Conservation (phyloP, 2,329 filamentous ascomycete genomes). For the Blastomyces percursus region DNA sequence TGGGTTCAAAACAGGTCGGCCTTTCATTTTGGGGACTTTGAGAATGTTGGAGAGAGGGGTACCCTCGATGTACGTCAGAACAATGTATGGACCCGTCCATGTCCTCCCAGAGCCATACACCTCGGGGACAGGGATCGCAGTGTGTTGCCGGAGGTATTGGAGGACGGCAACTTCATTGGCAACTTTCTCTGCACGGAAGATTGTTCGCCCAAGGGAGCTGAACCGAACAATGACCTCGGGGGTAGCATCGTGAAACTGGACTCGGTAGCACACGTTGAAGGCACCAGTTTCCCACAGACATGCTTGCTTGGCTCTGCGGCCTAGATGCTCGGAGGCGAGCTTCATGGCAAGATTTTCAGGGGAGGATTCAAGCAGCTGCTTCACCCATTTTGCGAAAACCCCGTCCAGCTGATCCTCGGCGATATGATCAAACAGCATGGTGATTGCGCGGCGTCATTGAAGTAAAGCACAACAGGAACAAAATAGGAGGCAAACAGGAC, state of each 20-base stretch:
- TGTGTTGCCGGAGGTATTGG: too few species aligned
- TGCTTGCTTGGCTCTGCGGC: conserved; percentile 15
- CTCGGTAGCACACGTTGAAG: too few species aligned
- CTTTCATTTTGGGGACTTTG: conserved; percentile 13
- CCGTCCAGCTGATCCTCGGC: conserved; percentile 17
- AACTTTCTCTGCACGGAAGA: too few species aligned
- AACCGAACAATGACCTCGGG: too few species aligned
- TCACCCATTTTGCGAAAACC: conserved; percentile 19
- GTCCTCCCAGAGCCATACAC: too few species aligned
- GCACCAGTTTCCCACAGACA: conserved; percentile 19
- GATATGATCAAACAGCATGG: conserved; percentile 20
- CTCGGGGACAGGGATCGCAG: too few species aligned
- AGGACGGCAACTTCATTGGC: too few species aligned
- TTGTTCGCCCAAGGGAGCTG: too few species aligned
- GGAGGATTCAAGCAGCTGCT: conserved; percentile 16
- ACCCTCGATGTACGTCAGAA: conserved; percentile 20
- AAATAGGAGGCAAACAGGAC: neutral
- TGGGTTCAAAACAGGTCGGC: conserved; percentile 12
- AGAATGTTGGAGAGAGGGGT: conserved; percentile 18
- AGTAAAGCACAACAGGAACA: neutral
- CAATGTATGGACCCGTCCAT: conserved; percentile 21
- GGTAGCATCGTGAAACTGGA: too few species aligned
- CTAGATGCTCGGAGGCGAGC: conserved; percentile 17
- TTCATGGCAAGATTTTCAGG: conserved; percentile 19
- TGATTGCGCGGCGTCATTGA: too few species aligned